Evolutionary conservation across 208 protist genomes (phyloP).

Genomic region (Herpetomonas samuelpessoai): DNA sequence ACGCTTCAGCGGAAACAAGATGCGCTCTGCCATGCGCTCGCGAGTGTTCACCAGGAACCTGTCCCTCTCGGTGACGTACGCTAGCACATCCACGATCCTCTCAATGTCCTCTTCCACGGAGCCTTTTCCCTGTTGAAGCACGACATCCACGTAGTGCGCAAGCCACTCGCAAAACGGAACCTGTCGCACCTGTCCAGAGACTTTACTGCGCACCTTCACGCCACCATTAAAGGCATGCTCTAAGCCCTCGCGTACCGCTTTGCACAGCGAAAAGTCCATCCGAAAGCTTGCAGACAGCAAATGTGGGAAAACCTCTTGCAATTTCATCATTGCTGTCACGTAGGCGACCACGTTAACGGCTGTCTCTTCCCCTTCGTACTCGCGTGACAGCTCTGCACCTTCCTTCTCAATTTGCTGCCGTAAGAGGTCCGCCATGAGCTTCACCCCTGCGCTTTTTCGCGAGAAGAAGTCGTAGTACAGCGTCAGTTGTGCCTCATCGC

Average conservation of each 20-base stretch:
- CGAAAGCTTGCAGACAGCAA: constrained; percentile 64
- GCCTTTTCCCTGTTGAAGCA: constrained; percentile 50
- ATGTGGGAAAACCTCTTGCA: constrained; percentile 69
- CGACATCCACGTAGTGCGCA: constrained; percentile 65
- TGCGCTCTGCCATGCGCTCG: constrained; percentile 77
- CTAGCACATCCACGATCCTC: constrained; percentile 50
- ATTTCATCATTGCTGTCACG: constrained; percentile 62
- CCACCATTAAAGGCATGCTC: constrained; percentile 60
- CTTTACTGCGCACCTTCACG: constrained; percentile 31
- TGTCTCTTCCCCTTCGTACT: constrained; percentile 46
- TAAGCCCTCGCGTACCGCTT: constrained; percentile 70
- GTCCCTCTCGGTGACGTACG: constrained; percentile 76
- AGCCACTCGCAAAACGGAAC: constrained; percentile 77
- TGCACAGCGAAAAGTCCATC: constrained; percentile 51
- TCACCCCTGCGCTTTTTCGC: constrained; percentile 35
- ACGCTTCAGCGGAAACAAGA: constrained; percentile 59
- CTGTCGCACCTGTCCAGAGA: constrained; percentile 10
- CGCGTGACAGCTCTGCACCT: constrained; percentile 34
- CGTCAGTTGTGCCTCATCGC: constrained; percentile 45
- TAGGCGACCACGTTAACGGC: constrained; percentile 53
- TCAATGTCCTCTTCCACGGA: constrained; percentile 51
- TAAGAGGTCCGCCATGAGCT: constrained; percentile 37
- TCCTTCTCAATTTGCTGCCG: constrained; percentile 48
- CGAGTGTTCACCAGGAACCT: constrained; percentile 65
- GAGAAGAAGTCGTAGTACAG: constrained; percentile 67